A percentile compares a stretch with the other conserved stretches of the same genome.
Evolutionary conservation across 306 rosid genomes (phyloP).

Genomic region (Cucurbita pepo): DNA sequence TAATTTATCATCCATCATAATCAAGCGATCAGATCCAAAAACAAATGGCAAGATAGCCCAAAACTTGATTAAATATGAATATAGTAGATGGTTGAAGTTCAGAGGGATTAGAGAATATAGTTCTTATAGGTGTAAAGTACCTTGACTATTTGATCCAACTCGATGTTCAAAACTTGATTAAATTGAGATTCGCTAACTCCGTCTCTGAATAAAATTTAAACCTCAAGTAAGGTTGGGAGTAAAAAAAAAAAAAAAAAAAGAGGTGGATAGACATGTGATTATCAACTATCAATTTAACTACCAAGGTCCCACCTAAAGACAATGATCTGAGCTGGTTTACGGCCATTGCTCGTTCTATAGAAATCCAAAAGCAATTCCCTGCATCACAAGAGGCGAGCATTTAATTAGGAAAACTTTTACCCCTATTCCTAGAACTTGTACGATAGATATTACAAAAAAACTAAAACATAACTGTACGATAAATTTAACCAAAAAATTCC

Average conservation of each 20-base stretch:
- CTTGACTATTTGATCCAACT: conserved; percentile 76
- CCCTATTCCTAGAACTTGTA: neutral
- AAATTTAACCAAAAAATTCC: neutral
- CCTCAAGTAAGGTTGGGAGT: conserved; percentile 6
- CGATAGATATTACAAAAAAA: neutral
- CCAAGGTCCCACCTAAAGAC: conserved; percentile 56
- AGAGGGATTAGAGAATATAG: neutral
- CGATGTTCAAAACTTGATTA: conserved; percentile 67
- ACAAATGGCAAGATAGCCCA: neutral
- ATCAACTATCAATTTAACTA: neutral
- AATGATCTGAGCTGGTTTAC: conserved; percentile 69
- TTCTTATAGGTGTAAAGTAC: conserved; percentile 20
- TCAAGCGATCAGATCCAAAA: neutral
- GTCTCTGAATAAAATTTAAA: conserved; percentile 40
- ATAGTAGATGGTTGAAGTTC: neutral
- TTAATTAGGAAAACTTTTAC: neutral
- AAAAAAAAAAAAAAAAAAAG: neutral
- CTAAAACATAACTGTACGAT: neutral
- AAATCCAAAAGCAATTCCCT: conserved; percentile 88
- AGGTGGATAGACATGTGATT: neutral
- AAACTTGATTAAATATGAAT: neutral
- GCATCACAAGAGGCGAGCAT: conserved; percentile 12
- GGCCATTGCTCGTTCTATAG: conserved; percentile 42
- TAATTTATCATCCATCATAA: neutral
- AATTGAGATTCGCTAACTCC: conserved; percentile 93